phyloP scores from a whole-genome alignment of 1,284 basidiomycete genomes.

The Boletus semigastroideus region DNA sequence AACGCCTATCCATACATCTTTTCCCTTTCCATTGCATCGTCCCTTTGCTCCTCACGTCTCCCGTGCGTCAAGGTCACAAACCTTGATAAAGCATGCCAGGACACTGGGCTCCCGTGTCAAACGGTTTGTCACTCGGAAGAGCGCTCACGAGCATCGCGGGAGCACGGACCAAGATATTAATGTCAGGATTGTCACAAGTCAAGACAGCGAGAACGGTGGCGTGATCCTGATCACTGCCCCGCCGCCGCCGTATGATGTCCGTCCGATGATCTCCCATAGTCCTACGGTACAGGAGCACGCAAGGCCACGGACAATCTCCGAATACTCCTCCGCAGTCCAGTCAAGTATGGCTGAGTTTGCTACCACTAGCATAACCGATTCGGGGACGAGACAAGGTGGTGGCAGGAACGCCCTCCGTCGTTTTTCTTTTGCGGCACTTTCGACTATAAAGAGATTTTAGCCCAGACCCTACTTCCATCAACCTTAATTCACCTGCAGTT shows the following conservation, averaged over 20 bases:
- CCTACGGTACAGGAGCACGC: slow-evolving; percentile 3
- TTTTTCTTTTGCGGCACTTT: slow-evolving; percentile 30
- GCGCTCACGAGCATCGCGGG: slow-evolving; percentile 6
- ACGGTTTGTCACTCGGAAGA: slow-evolving; percentile 21
- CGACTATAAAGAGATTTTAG: slow-evolving; percentile 26
- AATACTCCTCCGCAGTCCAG: slow-evolving; percentile 22
- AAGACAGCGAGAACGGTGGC: slow-evolving; percentile 33
- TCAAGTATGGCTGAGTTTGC: slow-evolving; percentile 15
- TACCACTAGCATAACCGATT: slow-evolving; percentile 10
- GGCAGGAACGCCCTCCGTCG: slow-evolving; percentile 26
- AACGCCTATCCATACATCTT: slow-evolving; percentile 2
- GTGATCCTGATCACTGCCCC: slow-evolving; percentile 33
- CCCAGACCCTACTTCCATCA: background rate
- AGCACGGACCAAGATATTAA: slow-evolving; percentile 24
- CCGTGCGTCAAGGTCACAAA: slow-evolving; percentile 15
- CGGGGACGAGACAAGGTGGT: slow-evolving; percentile 15
- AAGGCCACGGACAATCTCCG: slow-evolving; percentile 24
- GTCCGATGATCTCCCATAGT: slow-evolving; percentile 7
- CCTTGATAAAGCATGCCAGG: slow-evolving; percentile 30
- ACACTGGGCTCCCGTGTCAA: slow-evolving; percentile 29
- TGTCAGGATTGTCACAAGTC: slow-evolving; percentile 21
- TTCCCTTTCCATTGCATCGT: slow-evolving; percentile 5
- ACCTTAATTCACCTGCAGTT: slow-evolving; percentile 1
- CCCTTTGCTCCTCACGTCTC: background rate
- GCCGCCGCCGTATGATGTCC: slow-evolving; percentile 25